Evolutionary conservation across 352 stramenopile species (phyloP).

Genomic region (Detonula confervacea): DNA sequence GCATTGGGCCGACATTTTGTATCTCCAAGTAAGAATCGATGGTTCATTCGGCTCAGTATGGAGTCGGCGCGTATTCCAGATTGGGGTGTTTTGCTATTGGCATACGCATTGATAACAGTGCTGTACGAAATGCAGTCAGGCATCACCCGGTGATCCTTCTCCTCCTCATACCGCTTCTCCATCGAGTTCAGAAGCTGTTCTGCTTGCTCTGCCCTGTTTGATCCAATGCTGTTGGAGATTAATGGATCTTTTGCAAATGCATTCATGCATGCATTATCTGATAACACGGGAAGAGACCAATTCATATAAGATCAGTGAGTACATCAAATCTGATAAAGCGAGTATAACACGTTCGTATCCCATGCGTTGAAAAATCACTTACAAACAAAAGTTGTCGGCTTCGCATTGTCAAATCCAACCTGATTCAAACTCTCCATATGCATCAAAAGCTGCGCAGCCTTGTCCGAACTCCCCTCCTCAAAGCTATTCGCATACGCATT

Average conservation of each 20-base stretch:
- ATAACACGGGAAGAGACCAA: too few species aligned
- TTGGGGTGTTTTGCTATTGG: conserved; percentile 27
- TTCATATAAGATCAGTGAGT: too few species aligned
- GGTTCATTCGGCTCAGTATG: conserved; percentile 43
- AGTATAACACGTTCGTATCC: too few species aligned
- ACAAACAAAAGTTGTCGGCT: conserved; percentile 60
- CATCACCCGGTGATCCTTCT: conserved; percentile 43
- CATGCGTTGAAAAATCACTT: too few species aligned
- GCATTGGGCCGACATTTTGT: conserved; percentile 48
- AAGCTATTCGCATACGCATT: conserved; percentile 55
- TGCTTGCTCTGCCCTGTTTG: conserved; percentile 29
- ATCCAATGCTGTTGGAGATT: conserved; percentile 7
- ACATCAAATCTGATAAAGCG: too few species aligned
- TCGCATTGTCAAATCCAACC: conserved; percentile 47
- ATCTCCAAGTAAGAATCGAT: conserved; percentile 47
- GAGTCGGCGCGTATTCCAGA: conserved; percentile 36
- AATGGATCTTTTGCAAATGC: conserved; percentile 54
- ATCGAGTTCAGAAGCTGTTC: conserved; percentile 54
- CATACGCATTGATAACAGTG: conserved; percentile 57
- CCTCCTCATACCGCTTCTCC: conserved; percentile 47
- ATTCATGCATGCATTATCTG: conserved; percentile 64
- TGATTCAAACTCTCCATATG: conserved; percentile 57
- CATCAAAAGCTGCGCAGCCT: conserved; percentile 43
- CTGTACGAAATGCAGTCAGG: conserved; percentile 59
- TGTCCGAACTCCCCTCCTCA: conserved; percentile 31